Conservation (phyloP, 208 protist species). For the Trypanosomatidae sp. region DNA sequence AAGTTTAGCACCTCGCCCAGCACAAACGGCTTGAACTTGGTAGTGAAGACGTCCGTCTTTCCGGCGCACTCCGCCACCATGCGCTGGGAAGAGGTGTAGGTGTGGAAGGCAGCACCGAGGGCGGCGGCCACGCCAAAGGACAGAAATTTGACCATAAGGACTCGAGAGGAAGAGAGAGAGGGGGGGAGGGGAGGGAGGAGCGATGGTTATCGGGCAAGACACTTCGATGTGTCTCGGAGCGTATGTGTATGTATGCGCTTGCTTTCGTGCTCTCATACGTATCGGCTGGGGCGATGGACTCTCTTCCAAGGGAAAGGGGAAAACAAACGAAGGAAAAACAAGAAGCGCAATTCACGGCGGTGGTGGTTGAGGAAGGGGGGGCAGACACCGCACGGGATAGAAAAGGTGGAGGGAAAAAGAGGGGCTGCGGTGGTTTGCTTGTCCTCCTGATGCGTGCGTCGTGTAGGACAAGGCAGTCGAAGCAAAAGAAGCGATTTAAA, state of each 20-base stretch:
- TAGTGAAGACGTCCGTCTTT: conserved; percentile 47
- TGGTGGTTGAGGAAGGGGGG: background rate
- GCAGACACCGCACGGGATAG: background rate
- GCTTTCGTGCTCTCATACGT: background rate
- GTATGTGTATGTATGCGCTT: background rate
- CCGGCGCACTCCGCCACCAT: conserved; percentile 40
- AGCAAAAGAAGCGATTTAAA: background rate
- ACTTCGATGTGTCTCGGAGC: background rate
- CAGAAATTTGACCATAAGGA: conserved; percentile 45
- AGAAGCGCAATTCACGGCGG: background rate
- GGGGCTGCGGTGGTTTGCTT: background rate
- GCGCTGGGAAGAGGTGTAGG: conserved; percentile 41
- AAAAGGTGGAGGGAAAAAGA: background rate
- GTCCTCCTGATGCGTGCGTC: too few relatives aligned
- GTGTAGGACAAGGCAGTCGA: conserved; percentile 1
- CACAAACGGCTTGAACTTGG: conserved; percentile 78
- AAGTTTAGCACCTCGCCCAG: conserved; percentile 88
- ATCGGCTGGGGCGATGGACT: background rate
- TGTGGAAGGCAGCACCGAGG: conserved; percentile 68
- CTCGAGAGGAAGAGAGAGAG: background rate
- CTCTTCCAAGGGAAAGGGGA: background rate
- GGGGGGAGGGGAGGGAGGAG: too few relatives aligned
- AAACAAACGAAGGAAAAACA: background rate
- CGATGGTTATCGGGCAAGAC: background rate
- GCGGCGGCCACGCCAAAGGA: conserved; percentile 56